Conservation (phyloP, 768 basidiomycete species). For the Lactifluus subvellereus region DNA sequence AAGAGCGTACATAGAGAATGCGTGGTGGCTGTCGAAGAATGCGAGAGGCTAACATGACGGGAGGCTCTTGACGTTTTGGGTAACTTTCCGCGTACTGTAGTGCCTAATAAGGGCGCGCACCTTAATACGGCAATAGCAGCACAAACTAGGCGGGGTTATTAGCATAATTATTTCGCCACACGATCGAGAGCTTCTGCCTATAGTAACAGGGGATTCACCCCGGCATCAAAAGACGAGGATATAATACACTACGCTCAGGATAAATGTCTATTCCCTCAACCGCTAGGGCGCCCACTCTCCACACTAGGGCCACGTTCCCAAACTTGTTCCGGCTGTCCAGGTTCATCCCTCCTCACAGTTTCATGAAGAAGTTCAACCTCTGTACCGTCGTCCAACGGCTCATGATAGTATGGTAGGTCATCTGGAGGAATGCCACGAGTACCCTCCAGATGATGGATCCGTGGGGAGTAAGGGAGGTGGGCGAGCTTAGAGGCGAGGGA, state of each 20-base stretch:
- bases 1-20: neutral
- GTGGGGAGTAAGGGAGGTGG: slow-evolving; percentile 69
- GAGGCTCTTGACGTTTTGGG: neutral
- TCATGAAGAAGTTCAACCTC: slow-evolving; percentile 23
- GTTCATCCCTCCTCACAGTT: slow-evolving; percentile 33
- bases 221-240: neutral
- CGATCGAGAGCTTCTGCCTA: no score
- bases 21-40: slow-evolving; percentile 6
- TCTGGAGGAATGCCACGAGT: slow-evolving; percentile 27
- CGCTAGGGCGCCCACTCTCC: neutral
- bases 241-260: neutral
- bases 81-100: neutral
- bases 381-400: slow-evolving; percentile 10
- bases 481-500: slow-evolving; percentile 54
- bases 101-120: neutral
- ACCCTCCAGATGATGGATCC: slow-evolving; percentile 44
- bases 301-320: slow-evolving; percentile 18
- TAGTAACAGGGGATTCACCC: no score
- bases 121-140: neutral
- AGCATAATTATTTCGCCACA: no score
- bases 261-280: neutral
- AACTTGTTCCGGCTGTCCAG: slow-evolving; percentile 19
- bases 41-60: slow-evolving; percentile 1
- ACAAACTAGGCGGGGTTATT: no score
- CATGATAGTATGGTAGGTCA: neutral